A percentile compares a stretch with the other conserved stretches of the same genome.
Evolutionary conservation across 352 stramenopile genomes (phyloP).

Genomic region (Phytophthora rubi): DNA sequence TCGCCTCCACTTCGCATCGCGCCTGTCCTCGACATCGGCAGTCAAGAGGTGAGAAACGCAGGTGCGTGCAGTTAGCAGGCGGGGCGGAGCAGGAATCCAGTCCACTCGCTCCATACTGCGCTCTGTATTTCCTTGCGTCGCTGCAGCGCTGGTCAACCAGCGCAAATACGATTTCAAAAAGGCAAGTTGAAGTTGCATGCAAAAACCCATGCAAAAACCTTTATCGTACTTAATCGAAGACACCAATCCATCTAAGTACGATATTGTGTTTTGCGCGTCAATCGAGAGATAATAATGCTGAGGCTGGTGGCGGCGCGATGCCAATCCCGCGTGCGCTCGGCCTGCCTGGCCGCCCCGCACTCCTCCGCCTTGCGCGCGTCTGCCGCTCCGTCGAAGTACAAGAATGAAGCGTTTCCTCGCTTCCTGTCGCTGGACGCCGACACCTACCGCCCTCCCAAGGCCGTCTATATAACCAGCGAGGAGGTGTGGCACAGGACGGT

Average conservation of each 20-base stretch:
- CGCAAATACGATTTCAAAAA: not conserved
- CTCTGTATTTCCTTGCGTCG: not conserved
- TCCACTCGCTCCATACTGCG: not conserved
- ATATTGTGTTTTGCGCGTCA: too few species aligned
- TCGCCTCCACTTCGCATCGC: not conserved
- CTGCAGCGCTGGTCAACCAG: not conserved
- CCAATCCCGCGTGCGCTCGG: not conserved
- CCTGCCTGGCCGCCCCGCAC: too few species aligned
- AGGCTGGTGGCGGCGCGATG: not conserved
- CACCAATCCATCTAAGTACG: too few species aligned
- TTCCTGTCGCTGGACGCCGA: not conserved
- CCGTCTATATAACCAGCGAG: not conserved
- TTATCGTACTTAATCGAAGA: not conserved
- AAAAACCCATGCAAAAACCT: not conserved
- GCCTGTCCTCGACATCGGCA: not conserved
- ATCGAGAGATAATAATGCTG: not conserved
- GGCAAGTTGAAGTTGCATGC: not conserved
- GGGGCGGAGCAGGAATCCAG: not conserved
- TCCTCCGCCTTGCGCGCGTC: too few species aligned
- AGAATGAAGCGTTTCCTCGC: not conserved
- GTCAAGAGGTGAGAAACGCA: slow-evolving; percentile 1
- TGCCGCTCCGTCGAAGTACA: not conserved
- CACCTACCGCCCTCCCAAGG: not conserved
- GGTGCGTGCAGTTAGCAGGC: not conserved
- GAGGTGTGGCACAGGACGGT: not conserved